Evolutionary conservation across 208 protist genomes (phyloP).

Genomic region (Wallacemonas sp.): DNA sequence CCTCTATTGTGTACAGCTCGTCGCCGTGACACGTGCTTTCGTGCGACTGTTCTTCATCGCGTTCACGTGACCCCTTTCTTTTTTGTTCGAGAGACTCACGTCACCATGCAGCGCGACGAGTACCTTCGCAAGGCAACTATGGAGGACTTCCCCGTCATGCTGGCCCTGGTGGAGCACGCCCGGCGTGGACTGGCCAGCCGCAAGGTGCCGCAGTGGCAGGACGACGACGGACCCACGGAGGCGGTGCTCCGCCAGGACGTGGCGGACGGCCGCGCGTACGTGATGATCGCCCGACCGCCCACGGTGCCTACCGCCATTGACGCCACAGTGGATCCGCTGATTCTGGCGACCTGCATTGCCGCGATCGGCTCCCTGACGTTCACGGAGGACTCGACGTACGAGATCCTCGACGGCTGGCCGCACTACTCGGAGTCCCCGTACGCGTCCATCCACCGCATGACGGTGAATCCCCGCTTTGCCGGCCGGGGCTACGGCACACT

Average conservation of each 20-base stretch:
- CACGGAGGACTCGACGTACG: not conserved
- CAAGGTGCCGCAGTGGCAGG: constrained; percentile 11
- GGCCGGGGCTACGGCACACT: constrained; percentile 3
- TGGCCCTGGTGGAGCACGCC: constrained; percentile 2
- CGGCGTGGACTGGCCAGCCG: not conserved
- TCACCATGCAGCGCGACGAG: not conserved
- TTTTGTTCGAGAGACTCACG: too few relatives aligned
- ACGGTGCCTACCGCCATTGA: not conserved
- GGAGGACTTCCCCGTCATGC: constrained; percentile 13
- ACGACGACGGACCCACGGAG: constrained; percentile 1
- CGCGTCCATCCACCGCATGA: constrained; percentile 10
- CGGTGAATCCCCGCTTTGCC: constrained; percentile 6
- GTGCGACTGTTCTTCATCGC: too few relatives aligned
- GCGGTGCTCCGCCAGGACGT: constrained; percentile 9
- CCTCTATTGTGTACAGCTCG: too few relatives aligned
- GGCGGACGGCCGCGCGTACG: constrained; percentile 9
- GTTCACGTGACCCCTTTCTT: not conserved
- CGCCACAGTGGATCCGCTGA: not conserved
- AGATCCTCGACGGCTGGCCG: constrained; percentile 4
- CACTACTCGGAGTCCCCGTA: not conserved
- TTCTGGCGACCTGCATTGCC: not conserved
- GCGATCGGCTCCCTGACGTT: constrained; percentile 15
- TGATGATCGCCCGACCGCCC: not conserved
- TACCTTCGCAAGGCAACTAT: constrained; percentile 4
- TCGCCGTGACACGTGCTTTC: too few relatives aligned